Base-by-base conservation (phyloP, 2,329 filamentous ascomycete species). In the Incumbomyces delicatus region DNA sequence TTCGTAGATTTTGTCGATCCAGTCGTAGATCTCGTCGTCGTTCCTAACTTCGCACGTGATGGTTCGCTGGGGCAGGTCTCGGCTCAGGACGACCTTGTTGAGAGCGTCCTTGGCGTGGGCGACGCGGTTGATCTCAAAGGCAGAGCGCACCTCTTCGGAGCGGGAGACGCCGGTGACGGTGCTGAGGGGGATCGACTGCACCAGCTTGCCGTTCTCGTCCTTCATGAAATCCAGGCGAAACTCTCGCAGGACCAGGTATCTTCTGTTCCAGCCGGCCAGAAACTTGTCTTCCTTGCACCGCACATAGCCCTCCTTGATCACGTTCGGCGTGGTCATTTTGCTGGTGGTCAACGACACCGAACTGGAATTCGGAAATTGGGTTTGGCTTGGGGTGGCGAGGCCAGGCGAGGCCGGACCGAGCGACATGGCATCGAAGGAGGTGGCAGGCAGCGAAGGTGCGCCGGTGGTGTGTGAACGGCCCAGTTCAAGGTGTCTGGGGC, bases 1-100 rank as follows among this genome's bases (percentile, higher is more conserved):
- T 58, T 90, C 88, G 64, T 96, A 96, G 56, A 98, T 94, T 64
- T 89, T 87, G 66, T 98, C 92, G 60, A 96, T 95, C 92, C 92
- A 98, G 60, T 94, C 88, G 66, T 98, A 98, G 45, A 98, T 80
- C 57, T 98, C 92, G 61, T 95, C 90, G 60, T 98, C 92, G 47
- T 82, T 85, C 68, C 95, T 94, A 58, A 96, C 88, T 63, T 85
- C 87, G 64, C 95, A 92, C 53, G 92, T 88, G 44, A 95, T 78
- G 2, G 87, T 85, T 63, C 85, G 87, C 49, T 83, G 85, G 7
- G 82, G 77, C 30, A 86, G 81, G 54, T 95, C 90, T 54, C 87
- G 82, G 38, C 85, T 85, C 43, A 83, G 79, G 10, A 87, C 78
- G 42, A 76, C 78, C 39, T 82, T 86, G 33, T 67, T 67, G 48